These are phyloP conservation scores for Pleochaeta shiraiana DNA, from an alignment of 2,329 filamentous ascomycete genomes.

Conservation along the genomic window DNA sequence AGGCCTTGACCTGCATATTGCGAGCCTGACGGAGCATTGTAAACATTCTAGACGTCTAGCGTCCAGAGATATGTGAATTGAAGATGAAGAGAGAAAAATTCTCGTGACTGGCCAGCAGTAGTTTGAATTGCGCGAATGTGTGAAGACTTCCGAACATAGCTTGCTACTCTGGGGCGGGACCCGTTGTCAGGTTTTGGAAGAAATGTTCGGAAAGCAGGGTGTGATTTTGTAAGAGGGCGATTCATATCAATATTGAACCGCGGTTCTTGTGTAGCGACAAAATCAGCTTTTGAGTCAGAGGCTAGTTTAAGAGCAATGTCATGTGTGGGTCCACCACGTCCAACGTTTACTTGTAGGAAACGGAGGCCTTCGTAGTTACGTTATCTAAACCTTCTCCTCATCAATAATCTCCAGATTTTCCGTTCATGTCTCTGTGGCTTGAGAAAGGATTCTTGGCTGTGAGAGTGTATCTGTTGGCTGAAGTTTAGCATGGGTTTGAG, in stretches of 20 bases:
- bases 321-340: neutral
- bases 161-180: too few species aligned
- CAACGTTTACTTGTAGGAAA: neutral
- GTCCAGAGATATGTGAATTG: too few species aligned
- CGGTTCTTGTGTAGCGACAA: neutral
- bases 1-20: too few species aligned
- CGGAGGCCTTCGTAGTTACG: neutral
- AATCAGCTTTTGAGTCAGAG: neutral
- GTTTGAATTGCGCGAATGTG: too few species aligned
- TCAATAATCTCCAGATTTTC: neutral
- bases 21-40: too few species aligned
- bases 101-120: too few species aligned
- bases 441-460: too few species aligned
- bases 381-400: neutral
- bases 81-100: too few species aligned
- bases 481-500: neutral
- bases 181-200: neutral
- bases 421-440: neutral
- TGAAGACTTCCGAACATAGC: too few species aligned
- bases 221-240: neutral
- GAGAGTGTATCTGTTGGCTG: too few species aligned
- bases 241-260: neutral
- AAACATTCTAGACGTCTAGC: too few species aligned
- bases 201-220: neutral
- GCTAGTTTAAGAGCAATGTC: neutral